Percentiles rank a stretch among this genome's conserved stretches.
These are phyloP conservation scores for Colletotrichum trifolii DNA, from an alignment of 2,329 filamentous ascomycete genomes.

Conservation along the genomic window DNA sequence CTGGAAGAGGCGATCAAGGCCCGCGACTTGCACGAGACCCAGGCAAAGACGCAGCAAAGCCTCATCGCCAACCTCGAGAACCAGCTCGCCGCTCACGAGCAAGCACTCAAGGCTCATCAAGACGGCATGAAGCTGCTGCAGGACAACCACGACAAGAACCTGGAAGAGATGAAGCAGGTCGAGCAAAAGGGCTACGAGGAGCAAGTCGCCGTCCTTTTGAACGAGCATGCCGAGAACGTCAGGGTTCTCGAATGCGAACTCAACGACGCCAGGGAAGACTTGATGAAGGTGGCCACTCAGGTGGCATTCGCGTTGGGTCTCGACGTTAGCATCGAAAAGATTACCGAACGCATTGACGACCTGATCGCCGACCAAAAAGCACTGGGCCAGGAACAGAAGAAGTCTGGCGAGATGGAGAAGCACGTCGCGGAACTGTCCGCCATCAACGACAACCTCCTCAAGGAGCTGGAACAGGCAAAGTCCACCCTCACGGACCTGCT, in stretches of 20 bases:
- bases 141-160: slow-evolving; percentile 60
- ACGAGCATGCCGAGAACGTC: slow-evolving; percentile 68
- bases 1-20: slow-evolving; percentile 74
- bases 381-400: slow-evolving; percentile 68
- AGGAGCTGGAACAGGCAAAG: slow-evolving; percentile 72
- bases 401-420: slow-evolving; percentile 65
- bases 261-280: slow-evolving; percentile 71
- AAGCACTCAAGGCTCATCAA: slow-evolving; percentile 65
- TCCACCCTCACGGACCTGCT: slow-evolving; percentile 64
- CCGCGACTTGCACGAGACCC: slow-evolving; percentile 62
- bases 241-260: slow-evolving; percentile 71
- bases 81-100: slow-evolving; percentile 70
- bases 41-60: slow-evolving; percentile 57
- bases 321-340: slow-evolving; percentile 74
- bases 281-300: slow-evolving; percentile 72
- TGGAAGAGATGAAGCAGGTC: slow-evolving; percentile 59
- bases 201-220: slow-evolving; percentile 67
- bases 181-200: slow-evolving; percentile 67
- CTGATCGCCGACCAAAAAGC: slow-evolving; percentile 70
- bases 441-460: slow-evolving; percentile 69
- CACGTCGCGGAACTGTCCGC: slow-evolving; percentile 66
- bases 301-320: slow-evolving; percentile 70
- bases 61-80: slow-evolving; percentile 65
- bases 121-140: slow-evolving; percentile 62
- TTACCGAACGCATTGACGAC: slow-evolving; percentile 70